Evolutionary conservation across 352 stramenopile species (phyloP), one percentile per base, ranked within the genome.

Genomic region (Pythium dissimile): DNA sequence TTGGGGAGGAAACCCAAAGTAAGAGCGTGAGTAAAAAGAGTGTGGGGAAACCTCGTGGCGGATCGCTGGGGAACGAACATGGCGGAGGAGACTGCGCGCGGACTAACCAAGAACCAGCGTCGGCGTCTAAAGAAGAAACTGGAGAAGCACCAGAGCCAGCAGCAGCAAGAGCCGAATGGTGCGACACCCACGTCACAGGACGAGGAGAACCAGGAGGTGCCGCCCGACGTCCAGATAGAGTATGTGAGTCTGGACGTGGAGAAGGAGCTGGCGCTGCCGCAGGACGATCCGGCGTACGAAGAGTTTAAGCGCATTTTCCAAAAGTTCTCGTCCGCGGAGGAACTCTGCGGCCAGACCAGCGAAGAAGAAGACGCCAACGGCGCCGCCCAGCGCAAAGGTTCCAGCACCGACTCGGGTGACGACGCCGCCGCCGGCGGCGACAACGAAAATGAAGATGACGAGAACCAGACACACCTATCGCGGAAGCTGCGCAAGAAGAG

Each of bases 401-500:
- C 47, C 13, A 21, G 27, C 18, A 41, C 37, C n/a, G 54, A 57
- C 2, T 45, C 43, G 20, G 43, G 38, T 12, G 58, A 66, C 13
- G 46, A 63, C 31, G 56, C 48, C 1, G 38, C 2, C 41, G 52
- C 56, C 5, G 59, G 23, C 16, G 23, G 16, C 15, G 37, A 44
- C 27, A 38, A 28, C 1, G 55, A 62, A 9, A 67, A 79, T 13
- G 47, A 71, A 7, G 54, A 70, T 10, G 39, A 66, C 5, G 69
- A 73, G 13, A 72, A 83, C 32, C 64, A 85, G 45, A 71, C 72
- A 46, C 35, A 60, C 23, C 59, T 98, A 15, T 97, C 84, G 44
- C 96, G 92, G 56, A 97, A 97, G 53, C 91, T 97, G 67, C 77
- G 91, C 50, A 98, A 98, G 67, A 89, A 97, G 69, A 78, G 96